Evolutionary conservation across 768 basidiomycete genomes (phyloP), one percentile per base, ranked within the genome.

Genomic region (Clathrus columnatus): DNA sequence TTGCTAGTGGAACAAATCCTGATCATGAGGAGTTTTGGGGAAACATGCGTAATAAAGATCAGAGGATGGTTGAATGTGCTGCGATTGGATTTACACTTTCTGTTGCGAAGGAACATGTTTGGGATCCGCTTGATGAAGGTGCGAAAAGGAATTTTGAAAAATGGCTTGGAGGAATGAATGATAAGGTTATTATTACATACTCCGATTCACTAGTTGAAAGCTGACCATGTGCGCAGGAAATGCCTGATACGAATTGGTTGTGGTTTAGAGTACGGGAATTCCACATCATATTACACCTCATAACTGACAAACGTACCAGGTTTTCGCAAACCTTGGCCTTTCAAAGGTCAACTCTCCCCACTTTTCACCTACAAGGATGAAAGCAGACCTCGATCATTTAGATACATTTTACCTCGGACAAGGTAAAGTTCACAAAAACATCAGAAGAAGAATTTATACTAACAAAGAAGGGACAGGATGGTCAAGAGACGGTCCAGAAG

Each of bases 221-320:
- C 18, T 18, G 11, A 18, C 14, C 41, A 42, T 18, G 18, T 11
- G 41, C 18, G 41, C 18, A 52, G 72, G 78, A 83, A 59, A 87
- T 88, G 85, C 85, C 85, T 23, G 84, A 87, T 63, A 87, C 85
- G 6, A 88, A 88, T 62, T 87, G 86, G 85, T 73, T 90, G 5
- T 88, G 86, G 86, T 88, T 88, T 69, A 75, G 85, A 56, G 85
- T 82, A 55, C 44, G 78, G 68, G n/a, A n/a, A n/a, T n/a, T n/a
- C n/a, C n/a, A n/a, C n/a, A 16, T 29, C 10, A 16, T 17, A 49
- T 48, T 44, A 29, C 53, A 24, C 20, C 46, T 24, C 23, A 42
- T 50, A 32, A 46, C 29, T 43, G 48, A 47, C 14, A 11, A 36
- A n/a, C n/a, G 21, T 27, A 46, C 30, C 50, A 85, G 82, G 82